A percentile compares a stretch with the other conserved stretches of the same genome.
Evolutionary conservation across 805 yeast species (phyloP).

Genomic region (Wickerhamomyces bisporus): DNA sequence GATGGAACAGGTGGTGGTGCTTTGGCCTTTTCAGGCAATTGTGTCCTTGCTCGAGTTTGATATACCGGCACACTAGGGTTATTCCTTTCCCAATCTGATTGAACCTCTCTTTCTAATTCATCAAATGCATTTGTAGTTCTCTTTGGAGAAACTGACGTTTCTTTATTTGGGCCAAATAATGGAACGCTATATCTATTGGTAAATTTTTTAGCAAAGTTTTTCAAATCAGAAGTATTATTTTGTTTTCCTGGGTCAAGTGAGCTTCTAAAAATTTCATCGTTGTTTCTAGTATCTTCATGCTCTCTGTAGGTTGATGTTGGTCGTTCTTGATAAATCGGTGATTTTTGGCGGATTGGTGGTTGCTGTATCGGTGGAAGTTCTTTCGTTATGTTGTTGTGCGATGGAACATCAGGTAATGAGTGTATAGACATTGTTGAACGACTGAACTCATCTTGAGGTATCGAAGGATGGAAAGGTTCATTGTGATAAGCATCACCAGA

Average conservation of each 20-base stretch:
- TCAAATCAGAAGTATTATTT: slow-evolving; percentile 5
- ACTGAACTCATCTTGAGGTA: background rate
- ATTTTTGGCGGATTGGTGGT: background rate
- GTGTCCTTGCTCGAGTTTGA: background rate
- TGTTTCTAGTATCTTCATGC: background rate
- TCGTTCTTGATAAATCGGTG: no score
- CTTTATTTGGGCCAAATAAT: slow-evolving; percentile 7
- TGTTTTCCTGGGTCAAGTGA: slow-evolving; percentile 4
- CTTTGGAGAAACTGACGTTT: background rate
- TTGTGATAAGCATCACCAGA: background rate
- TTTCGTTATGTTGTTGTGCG: slow-evolving; percentile 4
- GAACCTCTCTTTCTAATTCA: slow-evolving; percentile 30
- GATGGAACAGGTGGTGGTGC: slow-evolving; percentile 25
- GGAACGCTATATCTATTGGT: slow-evolving; percentile 9
- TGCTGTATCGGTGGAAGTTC: slow-evolving; percentile 4
- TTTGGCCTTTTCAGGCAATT: slow-evolving; percentile 1
- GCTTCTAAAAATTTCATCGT: background rate
- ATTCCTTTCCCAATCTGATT: slow-evolving; percentile 24
- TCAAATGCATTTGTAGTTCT: slow-evolving; percentile 23
- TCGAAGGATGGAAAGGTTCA: slow-evolving; percentile 2
- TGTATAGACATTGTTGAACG: slow-evolving; percentile 11
- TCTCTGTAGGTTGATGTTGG: background rate
- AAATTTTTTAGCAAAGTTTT: slow-evolving; percentile 14
- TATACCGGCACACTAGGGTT: slow-evolving; percentile 1
- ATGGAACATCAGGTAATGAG: slow-evolving; percentile 22